Evolutionary conservation across 768 basidiomycete species (phyloP).

Genomic region (Lentinula lateritia): DNA sequence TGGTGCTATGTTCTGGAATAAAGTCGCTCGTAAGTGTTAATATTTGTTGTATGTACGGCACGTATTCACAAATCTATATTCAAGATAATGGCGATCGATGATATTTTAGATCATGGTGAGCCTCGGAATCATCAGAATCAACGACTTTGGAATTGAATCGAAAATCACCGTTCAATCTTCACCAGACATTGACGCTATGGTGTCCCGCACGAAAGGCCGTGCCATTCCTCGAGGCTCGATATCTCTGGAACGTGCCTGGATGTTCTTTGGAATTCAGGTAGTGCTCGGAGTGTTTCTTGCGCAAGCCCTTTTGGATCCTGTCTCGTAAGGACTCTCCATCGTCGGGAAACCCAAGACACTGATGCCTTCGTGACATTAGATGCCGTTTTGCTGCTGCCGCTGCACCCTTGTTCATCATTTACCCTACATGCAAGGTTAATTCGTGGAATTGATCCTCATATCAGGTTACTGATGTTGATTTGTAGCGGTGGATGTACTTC

Average conservation of each 20-base stretch:
- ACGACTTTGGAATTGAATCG: not conserved
- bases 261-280: conserved; percentile 6
- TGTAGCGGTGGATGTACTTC: conserved; percentile 23
- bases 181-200: conserved; percentile 6
- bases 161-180: not conserved
- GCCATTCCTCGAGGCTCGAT: conserved; percentile 6
- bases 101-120: conserved; percentile 6
- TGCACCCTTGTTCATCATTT: conserved; percentile 23
- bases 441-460: too few species aligned
- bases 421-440: conserved; percentile 27
- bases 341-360: too few species aligned
- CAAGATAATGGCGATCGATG: conserved; percentile 9
- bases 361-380: not conserved
- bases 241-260: conserved; percentile 7
- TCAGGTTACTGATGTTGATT: not conserved
- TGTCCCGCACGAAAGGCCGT: conserved; percentile 5
- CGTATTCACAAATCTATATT: not conserved
- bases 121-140: not conserved
- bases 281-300: conserved; percentile 3
- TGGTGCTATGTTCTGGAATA: conserved; percentile 24
- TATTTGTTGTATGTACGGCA: not conserved
- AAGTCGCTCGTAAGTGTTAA: conserved; percentile 22
- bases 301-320: conserved; percentile 2
- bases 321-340: not conserved
- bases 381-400: not conserved